Base-by-base conservation (phyloP, 768 basidiomycete species). In the Punctularia strigosozonata region DNA sequence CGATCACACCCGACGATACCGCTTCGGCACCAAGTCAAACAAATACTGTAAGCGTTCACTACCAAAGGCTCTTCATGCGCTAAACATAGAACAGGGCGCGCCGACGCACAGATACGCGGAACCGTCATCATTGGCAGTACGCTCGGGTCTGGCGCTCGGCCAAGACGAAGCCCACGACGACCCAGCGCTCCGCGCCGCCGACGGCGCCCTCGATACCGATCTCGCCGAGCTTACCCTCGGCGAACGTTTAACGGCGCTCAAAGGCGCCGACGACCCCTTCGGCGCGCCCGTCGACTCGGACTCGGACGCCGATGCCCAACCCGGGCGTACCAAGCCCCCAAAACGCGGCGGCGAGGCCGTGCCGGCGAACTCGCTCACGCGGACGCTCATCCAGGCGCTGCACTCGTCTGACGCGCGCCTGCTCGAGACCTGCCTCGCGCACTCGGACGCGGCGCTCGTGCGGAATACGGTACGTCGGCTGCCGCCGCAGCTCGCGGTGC, bases 331-430 rank as follows among this genome's bases (percentile, higher is more conserved):
- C 52, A 58, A 23, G 19, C 8, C 10, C 33, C 44, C 52, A 18
- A 57, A 55, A 42, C 63, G 60, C 45, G 61, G 52, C 43, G 61
- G 63, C 10, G 52, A 54, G 6, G 51, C 65, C n/a, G 57, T 78
- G 15, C 86, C 91, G 25, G 77, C 88, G 1, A 77, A 80, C 46
- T 92, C 94, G 0, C 71, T 98, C 43, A 88, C 94, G 20, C 80
- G 90, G 40, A 92, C 94, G 20, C 70, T 99, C 36, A 86, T 94
- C 42, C 95, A 99, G 62, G 94, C 95, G 0, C 62, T 99, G 20
- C 95, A 99, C 56, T 97, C 95, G 1, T 81, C 85, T 15, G 95
- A 99, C 64, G 73, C 84, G 2, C 75, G 76, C 7, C 64, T 98
- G 25, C 63, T 98, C 43, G 88, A 95, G 53, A 81, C 81, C 19